These are phyloP conservation scores for Syncephalastrum contaminatum DNA, from an alignment of 371 early-diverging fungal species.

Conservation along the genomic window DNA sequence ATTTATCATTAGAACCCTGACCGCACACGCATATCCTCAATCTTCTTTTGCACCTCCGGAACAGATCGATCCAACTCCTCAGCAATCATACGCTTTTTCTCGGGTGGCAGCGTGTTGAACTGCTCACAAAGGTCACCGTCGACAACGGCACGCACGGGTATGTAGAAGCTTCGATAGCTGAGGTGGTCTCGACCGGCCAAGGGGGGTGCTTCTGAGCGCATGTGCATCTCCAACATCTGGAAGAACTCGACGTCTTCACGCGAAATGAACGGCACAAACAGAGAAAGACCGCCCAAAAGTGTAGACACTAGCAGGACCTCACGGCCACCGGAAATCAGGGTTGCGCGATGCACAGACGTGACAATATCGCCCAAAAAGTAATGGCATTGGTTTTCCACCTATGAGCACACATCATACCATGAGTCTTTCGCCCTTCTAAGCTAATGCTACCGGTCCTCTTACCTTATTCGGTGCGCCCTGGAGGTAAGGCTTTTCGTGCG, in stretches of 20 bases:
- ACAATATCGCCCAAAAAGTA: slow-evolving; percentile 88
- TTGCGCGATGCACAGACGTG: slow-evolving; percentile 75
- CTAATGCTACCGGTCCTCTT: too few species aligned
- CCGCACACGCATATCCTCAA: slow-evolving; percentile 82
- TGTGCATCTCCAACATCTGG: slow-evolving; percentile 87
- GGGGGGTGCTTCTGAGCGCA: slow-evolving; percentile 77
- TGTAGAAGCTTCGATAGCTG: slow-evolving; percentile 76
- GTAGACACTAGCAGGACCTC: slow-evolving; percentile 87
- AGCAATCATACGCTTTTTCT: slow-evolving; percentile 75
- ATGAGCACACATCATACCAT: not conserved
- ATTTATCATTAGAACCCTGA: slow-evolving; percentile 42
- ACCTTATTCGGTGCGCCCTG: slow-evolving; percentile 90
- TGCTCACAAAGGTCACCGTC: slow-evolving; percentile 95
- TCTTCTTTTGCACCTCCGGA: slow-evolving; percentile 86
- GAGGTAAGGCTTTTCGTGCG: slow-evolving; percentile 76
- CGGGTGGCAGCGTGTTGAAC: slow-evolving; percentile 66
- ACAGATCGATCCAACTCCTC: slow-evolving; percentile 88
- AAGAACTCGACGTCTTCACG: slow-evolving; percentile 94
- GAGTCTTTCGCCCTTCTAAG: too few species aligned
- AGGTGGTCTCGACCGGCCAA: slow-evolving; percentile 91
- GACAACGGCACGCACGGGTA: slow-evolving; percentile 81
- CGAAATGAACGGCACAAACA: slow-evolving; percentile 83
- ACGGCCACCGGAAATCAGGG: slow-evolving; percentile 83
- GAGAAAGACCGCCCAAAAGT: slow-evolving; percentile 80
- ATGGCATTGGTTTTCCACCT: slow-evolving; percentile 65